phyloP scores from a whole-genome alignment of 768 basidiomycete genomes.

The Epithele typhae region DNA sequence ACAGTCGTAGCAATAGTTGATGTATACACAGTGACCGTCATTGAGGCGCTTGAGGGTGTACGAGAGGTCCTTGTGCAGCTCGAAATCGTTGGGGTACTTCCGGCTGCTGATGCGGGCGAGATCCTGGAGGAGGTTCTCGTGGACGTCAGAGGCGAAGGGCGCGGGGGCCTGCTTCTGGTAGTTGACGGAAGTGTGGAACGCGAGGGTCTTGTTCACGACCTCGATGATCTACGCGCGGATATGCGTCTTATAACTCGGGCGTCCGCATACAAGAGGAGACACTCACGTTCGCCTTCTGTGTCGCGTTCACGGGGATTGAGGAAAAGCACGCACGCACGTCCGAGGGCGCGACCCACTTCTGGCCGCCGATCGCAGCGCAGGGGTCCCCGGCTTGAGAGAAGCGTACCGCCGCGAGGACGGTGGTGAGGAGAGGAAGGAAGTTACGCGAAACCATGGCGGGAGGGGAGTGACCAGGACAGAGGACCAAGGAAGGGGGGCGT shows the following conservation, averaged over 20 bases:
- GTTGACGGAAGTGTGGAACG: conserved; percentile 60
- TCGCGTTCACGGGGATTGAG: conserved; percentile 43
- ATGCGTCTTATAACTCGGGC: no score
- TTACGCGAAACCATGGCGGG: conserved; percentile 8
- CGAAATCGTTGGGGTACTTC: conserved; percentile 46
- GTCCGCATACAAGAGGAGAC: neutral
- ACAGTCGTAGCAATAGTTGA: conserved; percentile 55
- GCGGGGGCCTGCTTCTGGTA: conserved; percentile 52
- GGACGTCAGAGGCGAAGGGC: conserved; percentile 51
- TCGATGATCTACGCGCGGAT: conserved; percentile 41
- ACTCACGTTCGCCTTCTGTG: conserved; percentile 47
- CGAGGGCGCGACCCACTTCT: conserved; percentile 50
- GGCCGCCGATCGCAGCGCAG: conserved; percentile 47
- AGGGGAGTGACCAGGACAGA: no score
- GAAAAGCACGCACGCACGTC: conserved; percentile 49
- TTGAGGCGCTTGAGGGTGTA: conserved; percentile 49
- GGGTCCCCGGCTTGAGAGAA: conserved; percentile 22
- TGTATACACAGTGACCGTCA: conserved; percentile 56
- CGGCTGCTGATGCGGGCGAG: conserved; percentile 42
- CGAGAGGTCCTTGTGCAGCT: conserved; percentile 52
- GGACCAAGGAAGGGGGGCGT: neutral
- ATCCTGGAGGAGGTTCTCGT: conserved; percentile 50
- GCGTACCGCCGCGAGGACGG: neutral
- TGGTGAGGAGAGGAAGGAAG: conserved; percentile 5
- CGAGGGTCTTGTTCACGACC: conserved; percentile 51